Percentiles rank a stretch among this genome's conserved stretches.
These are phyloP conservation scores for Ustilago tritici DNA, from an alignment of 1,284 basidiomycete genomes.

Conservation along the genomic window DNA sequence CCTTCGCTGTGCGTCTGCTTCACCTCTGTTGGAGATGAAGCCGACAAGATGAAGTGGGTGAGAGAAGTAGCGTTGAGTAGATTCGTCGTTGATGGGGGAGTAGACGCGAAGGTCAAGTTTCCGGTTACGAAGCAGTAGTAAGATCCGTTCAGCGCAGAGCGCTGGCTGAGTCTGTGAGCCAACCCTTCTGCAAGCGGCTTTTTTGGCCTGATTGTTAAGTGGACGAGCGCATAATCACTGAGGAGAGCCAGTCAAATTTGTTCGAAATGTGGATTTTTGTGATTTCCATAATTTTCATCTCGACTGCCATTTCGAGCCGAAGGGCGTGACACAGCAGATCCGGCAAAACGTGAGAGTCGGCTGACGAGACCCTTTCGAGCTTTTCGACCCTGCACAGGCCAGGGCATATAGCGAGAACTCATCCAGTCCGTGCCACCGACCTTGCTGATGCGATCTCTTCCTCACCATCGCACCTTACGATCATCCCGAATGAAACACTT, in stretches of 20 bases:
- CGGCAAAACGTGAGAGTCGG: not conserved
- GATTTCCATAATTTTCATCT: not conserved
- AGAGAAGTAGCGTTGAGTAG: not conserved
- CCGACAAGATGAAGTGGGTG: not conserved
- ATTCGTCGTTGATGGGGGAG: not conserved
- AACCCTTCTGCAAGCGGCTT: not conserved
- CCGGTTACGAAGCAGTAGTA: not conserved
- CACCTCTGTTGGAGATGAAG: not conserved
- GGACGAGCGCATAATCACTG: not conserved
- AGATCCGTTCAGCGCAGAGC: not conserved
- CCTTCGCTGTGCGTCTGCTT: not conserved
- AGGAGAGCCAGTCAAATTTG: constrained; percentile 7
- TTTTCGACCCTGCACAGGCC: constrained; percentile 7
- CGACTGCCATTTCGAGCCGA: constrained; percentile 2
- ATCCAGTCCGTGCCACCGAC: not conserved
- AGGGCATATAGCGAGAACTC: not conserved
- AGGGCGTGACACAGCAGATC: not conserved
- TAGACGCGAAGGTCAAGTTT: not conserved
- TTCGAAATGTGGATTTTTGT: constrained; percentile 5
- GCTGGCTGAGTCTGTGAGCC: not conserved
- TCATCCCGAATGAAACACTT: too few relatives aligned
- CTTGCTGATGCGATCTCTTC: not conserved
- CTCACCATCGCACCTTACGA: not conserved
- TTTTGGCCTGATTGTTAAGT: not conserved
- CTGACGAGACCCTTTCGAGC: constrained; percentile 1